A percentile compares a stretch with the other conserved stretches of the same genome.
These are phyloP conservation scores for Malus orientalis DNA, from an alignment of 306 rosid species.

Conservation along the genomic window DNA sequence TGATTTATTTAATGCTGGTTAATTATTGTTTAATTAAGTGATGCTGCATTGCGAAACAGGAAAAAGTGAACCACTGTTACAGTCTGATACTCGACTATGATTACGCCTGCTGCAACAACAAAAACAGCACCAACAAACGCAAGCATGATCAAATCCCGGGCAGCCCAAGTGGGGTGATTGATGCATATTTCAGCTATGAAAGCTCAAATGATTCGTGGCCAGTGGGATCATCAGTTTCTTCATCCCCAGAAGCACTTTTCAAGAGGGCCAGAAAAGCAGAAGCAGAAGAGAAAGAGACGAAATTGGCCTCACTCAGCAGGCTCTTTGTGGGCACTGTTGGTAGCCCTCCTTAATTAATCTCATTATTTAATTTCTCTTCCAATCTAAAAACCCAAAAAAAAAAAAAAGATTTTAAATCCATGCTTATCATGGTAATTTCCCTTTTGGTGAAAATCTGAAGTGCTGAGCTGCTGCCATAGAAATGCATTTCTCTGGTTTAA, in stretches of 20 bases:
- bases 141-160: constrained; percentile 47
- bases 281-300: constrained; percentile 24
- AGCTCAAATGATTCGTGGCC: constrained; percentile 82
- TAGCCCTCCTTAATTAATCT: constrained; percentile 32
- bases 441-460: constrained; percentile 1
- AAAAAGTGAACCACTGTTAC: constrained; percentile 67
- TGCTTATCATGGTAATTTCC: constrained; percentile 13
- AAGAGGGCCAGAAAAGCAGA: constrained; percentile 43
- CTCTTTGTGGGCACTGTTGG: constrained; percentile 51
- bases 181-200: constrained; percentile 45
- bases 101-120: constrained; percentile 6
- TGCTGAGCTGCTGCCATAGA: not conserved
- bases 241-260: constrained; percentile 42
- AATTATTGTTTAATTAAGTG: not conserved
- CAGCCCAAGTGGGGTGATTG: constrained; percentile 81
- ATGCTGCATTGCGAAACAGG: constrained; percentile 36
- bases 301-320: constrained; percentile 40
- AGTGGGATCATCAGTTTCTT: constrained; percentile 39
- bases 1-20: not conserved
- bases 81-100: constrained; percentile 30
- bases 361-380: not conserved
- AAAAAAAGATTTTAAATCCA: not conserved
- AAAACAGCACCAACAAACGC: constrained; percentile 33
- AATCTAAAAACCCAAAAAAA: not conserved
- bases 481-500: constrained; percentile 13